phyloP scores from a whole-genome alignment of 2,329 filamentous ascomycete species.

The Cordyceps tenuipes region DNA sequence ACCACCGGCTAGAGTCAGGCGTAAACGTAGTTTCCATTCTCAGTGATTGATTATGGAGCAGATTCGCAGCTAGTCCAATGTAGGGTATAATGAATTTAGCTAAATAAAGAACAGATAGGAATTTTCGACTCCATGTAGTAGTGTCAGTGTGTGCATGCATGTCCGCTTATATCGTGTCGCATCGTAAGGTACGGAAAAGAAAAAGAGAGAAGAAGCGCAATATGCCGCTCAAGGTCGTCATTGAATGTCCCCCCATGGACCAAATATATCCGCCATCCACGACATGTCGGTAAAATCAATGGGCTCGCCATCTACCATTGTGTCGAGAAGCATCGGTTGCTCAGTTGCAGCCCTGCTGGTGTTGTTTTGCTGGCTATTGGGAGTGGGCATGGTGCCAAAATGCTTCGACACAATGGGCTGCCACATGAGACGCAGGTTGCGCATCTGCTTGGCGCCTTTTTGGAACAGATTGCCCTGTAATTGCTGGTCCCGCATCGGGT shows the following conservation, averaged over 20 bases:
- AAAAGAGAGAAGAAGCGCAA: neutral
- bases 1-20: too few relatives aligned
- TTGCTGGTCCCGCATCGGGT: slow-evolving; percentile 20
- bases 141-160: neutral
- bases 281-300: slow-evolving; percentile 27
- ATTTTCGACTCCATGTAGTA: neutral
- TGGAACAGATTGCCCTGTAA: slow-evolving; percentile 24
- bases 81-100: too few relatives aligned
- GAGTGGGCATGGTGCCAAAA: slow-evolving; percentile 23
- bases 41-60: too few relatives aligned
- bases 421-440: slow-evolving; percentile 26
- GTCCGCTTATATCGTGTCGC: slow-evolving; percentile 1
- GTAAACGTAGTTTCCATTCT: too few relatives aligned
- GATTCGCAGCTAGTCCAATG: too few relatives aligned
- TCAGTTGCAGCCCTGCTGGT: slow-evolving; percentile 9
- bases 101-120: too few relatives aligned
- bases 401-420: slow-evolving; percentile 26
- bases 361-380: slow-evolving; percentile 18
- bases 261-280: slow-evolving; percentile 32
- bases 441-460: slow-evolving; percentile 28
- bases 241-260: slow-evolving; percentile 30
- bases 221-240: neutral
- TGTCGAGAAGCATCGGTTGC: slow-evolving; percentile 15
- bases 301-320: slow-evolving; percentile 15
- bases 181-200: neutral